phyloP scores from a whole-genome alignment of 306 rosid genomes.

The Pterocarpus macrocarpus region DNA sequence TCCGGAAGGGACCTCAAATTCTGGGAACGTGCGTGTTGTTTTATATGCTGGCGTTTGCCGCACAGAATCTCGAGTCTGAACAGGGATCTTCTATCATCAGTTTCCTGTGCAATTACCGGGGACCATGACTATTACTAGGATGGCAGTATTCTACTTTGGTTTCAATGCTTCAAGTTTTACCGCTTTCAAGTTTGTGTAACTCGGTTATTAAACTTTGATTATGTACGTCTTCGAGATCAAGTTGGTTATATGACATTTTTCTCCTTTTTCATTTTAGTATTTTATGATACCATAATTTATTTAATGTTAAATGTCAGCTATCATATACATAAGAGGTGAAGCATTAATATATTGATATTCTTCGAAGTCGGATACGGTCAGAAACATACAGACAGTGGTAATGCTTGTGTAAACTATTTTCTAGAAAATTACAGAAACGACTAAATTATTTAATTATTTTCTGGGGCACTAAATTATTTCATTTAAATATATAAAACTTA shows the following conservation, averaged over 20 bases:
- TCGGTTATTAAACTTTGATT: background rate
- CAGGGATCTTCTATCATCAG: background rate
- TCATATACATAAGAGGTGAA: too few relatives aligned
- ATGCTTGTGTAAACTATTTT: background rate
- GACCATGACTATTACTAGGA: background rate
- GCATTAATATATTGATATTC: background rate
- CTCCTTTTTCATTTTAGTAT: background rate
- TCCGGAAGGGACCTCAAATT: conserved; percentile 17
- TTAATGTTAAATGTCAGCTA: background rate
- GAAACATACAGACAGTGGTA: background rate
- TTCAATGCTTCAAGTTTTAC: background rate
- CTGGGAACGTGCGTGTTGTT: conserved; percentile 40
- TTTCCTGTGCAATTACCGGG: background rate
- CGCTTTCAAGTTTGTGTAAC: background rate
- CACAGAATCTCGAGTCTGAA: conserved; percentile 24
- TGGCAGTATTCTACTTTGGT: background rate
- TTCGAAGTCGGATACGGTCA: background rate
- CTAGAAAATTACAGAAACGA: background rate
- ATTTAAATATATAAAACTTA: too few relatives aligned
- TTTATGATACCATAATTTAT: background rate
- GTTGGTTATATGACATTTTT: background rate
- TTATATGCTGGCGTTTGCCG: conserved; percentile 14
- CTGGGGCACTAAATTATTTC: too few relatives aligned
- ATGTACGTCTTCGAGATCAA: background rate
- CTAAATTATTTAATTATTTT: too few relatives aligned